Evolutionary conservation across 352 stramenopile species (phyloP), one percentile per base, ranked within the genome.

Genomic region (Saprolegnia parasitica): DNA sequence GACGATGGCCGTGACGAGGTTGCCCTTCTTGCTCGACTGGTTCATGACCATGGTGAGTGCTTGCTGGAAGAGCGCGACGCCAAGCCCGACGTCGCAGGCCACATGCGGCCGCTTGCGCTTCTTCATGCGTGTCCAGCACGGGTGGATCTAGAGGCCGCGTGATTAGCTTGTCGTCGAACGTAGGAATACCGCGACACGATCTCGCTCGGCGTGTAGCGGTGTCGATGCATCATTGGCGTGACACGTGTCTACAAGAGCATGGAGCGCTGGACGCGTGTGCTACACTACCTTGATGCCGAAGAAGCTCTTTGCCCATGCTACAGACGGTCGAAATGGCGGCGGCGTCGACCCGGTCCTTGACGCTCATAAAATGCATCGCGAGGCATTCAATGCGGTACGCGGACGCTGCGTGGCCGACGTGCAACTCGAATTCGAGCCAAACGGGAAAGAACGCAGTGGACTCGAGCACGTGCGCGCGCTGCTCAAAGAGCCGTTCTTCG

Each of bases 341-440:
- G 26, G 39, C 40, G 6, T 56, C 32, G n/a, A 47, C 18, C 1
- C 24, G 47, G 8, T 68, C 45, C 16, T 56, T 32, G 20, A 68
- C 9, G 18, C 23, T 21, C 62, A 68, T 61, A 18, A 68, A 68
- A 9, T 61, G 39, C 40, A 9, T 56, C 16, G 62, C 21, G 4
- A 68, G 18, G 50, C 62, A 68, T 10, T 68, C 62, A 6, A 68
- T 32, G 15, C 62, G 62, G 24, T 60, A 68, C 0, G 45, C 32
- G 16, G 40, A 23, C 16, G 8, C 6, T 4, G 20, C 16, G 15
- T 0, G 21, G 5, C 23, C 6, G 15, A 20, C 13, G 50, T 68
- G 62, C 62, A 68, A 39, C 35, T 68, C 62, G n/a, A n/a, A 68
- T 32, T 18, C n/a, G 11, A 58, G 45, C 62, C 62, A 68, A 5